Conservation (phyloP, 345 rosid genomes). For the Angophora floribunda region DNA sequence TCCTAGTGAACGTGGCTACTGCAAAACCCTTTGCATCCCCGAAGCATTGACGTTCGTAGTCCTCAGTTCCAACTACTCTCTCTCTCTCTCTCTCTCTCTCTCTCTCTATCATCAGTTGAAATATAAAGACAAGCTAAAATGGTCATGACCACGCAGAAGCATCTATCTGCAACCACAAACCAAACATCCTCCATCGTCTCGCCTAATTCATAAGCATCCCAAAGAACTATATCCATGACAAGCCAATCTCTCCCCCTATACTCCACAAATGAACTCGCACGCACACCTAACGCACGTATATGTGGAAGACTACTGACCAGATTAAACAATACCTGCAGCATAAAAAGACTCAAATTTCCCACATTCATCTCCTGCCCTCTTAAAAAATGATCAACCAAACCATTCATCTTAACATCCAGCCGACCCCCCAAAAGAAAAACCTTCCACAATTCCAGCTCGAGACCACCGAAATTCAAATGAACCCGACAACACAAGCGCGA, state of each 20-base stretch:
- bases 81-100: not conserved
- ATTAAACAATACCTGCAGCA: not conserved
- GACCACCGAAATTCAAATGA: not conserved
- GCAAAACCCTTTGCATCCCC: not conserved
- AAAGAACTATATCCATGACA: not conserved
- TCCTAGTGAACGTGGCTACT: not conserved
- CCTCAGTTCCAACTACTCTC: not conserved
- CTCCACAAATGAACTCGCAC: not conserved
- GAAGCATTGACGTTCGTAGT: not conserved
- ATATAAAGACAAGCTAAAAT: not conserved
- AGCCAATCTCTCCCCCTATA: not conserved
- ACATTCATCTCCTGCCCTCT: not conserved
- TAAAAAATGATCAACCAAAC: not conserved
- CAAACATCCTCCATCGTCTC: not conserved
- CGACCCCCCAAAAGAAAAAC: not conserved
- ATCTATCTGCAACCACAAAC: not conserved
- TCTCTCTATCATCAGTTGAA: not conserved
- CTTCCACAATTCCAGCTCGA: not conserved
- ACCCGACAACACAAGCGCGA: not conserved
- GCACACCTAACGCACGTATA: not conserved
- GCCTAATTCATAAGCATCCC: not conserved
- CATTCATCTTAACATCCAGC: not conserved
- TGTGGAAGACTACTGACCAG: not conserved
- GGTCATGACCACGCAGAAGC: not conserved
- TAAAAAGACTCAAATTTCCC: not conserved